Base-by-base conservation (phyloP, 1,284 basidiomycete species). In the Caloboletus firmus region DNA sequence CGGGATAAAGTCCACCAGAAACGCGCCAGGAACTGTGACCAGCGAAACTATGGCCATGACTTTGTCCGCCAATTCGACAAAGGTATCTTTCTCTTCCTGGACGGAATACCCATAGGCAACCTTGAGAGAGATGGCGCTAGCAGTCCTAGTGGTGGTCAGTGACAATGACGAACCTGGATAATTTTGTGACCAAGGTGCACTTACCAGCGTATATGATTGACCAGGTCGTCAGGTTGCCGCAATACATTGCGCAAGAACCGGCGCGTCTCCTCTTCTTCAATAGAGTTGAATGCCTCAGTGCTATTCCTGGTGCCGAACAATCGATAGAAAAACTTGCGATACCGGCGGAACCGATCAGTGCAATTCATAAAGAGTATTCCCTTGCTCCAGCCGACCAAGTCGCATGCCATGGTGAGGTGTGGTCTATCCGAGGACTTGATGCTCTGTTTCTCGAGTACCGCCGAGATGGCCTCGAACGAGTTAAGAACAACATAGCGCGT, bases 1-100 rank as follows among this genome's bases (percentile, higher is more conserved):
- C 35, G 70, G 72, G 18, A 74, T 36, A 3, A 56, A 1, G 54
- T 73, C 70, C 11, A 72, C 72, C 3, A 73, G 35, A 53, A 62
- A 74, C 2, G 57, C 54, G 4, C 68, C 64, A 18, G 68, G 62
- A 10, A 47, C 7, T 22, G 57, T 31, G 4, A 60, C 26, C 9
- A 49, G 2, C 0, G 62, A 54, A 36, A 69, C 32, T 6, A 63
- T 44, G 9, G 39, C 39, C 46, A 62, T 61, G 9, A 45, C 57
- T 20, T 59, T 52, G 17, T 67, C 55, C 3, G 59, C 63, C 18
- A 69, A 47, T 13, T 59, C 56, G 6, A 73, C 60, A 45, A 71
- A 61, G 0, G 62, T 62, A 52, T 74, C 73, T 0, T 57, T 49
- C 12, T 42, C 59, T 5, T 62, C 65, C 39, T 64, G 40, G 13